These are phyloP conservation scores for Nakazawaea sp. DNA, from an alignment of 805 yeast species.

Conservation along the genomic window DNA sequence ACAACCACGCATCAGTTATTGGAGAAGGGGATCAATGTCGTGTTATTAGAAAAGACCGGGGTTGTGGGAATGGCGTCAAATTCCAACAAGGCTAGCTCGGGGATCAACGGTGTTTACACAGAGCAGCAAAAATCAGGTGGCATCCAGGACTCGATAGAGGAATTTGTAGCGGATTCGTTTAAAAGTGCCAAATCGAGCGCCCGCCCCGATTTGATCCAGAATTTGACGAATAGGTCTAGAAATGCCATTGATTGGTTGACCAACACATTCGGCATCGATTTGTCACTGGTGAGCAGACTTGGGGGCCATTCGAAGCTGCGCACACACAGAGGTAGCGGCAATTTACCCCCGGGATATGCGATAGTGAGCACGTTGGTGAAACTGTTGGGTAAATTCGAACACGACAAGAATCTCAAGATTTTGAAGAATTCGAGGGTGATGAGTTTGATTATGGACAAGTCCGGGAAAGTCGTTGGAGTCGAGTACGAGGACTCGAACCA, in stretches of 20 bases:
- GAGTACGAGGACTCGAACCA: constrained; percentile 27
- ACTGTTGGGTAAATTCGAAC: constrained; percentile 25
- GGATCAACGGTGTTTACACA: constrained; percentile 42
- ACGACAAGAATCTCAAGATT: constrained; percentile 26
- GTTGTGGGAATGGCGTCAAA: constrained; percentile 43
- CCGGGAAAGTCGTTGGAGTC: constrained; percentile 31
- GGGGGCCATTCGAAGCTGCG: constrained; percentile 35
- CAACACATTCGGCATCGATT: constrained; percentile 21
- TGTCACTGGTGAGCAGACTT: constrained; percentile 25
- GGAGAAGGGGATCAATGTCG: constrained; percentile 19
- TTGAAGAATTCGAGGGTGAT: constrained; percentile 31
- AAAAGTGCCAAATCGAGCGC: constrained; percentile 27
- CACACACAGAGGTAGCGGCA: constrained; percentile 33
- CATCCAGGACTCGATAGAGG: constrained; percentile 21
- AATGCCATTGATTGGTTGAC: constrained; percentile 29
- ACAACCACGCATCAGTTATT: constrained; percentile 17
- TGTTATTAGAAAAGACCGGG: constrained; percentile 40
- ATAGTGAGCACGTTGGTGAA: constrained; percentile 40
- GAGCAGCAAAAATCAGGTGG: constrained; percentile 17
- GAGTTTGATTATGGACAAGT: constrained; percentile 22
- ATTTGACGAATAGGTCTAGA: constrained; percentile 21
- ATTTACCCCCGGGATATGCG: constrained; percentile 54
- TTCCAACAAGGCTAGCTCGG: constrained; percentile 55
- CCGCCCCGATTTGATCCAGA: constrained; percentile 20
- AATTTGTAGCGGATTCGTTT: constrained; percentile 25